These are phyloP conservation scores for Didymella keratinophila DNA, from an alignment of 2,329 filamentous ascomycete genomes.

Conservation along the genomic window DNA sequence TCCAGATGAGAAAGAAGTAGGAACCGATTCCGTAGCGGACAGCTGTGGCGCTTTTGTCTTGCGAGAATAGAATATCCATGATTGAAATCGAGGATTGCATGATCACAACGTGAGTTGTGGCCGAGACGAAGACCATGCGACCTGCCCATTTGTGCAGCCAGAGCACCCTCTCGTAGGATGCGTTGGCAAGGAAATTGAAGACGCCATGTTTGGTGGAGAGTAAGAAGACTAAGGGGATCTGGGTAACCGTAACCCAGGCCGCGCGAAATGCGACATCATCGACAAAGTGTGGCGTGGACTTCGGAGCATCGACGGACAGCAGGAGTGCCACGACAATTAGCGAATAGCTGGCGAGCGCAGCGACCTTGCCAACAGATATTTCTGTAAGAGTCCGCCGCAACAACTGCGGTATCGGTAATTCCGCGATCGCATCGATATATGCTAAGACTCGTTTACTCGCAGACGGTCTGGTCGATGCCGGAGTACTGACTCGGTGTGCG, in stretches of 20 bases:
- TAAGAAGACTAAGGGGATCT: constrained; percentile 39
- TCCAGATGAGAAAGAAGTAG: constrained; percentile 37
- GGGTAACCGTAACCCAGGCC: constrained; percentile 41
- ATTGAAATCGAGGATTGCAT: constrained; percentile 38
- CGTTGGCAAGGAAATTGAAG: constrained; percentile 27
- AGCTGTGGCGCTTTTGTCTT: constrained; percentile 28
- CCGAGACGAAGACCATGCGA: constrained; percentile 34
- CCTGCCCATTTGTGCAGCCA: constrained; percentile 39
- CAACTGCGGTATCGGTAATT: constrained; percentile 14
- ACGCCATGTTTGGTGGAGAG: constrained; percentile 38
- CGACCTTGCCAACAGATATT: constrained; percentile 19
- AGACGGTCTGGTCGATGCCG: neutral
- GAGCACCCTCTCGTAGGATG: constrained; percentile 37
- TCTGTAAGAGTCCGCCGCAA: neutral
- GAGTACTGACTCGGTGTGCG: neutral
- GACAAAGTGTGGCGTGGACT: constrained; percentile 31
- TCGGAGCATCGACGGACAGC: constrained; percentile 33
- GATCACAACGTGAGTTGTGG: constrained; percentile 36
- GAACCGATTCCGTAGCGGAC: constrained; percentile 37
- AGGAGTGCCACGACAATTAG: constrained; percentile 20
- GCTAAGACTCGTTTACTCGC: constrained; percentile 2
- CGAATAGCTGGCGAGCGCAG: constrained; percentile 19
- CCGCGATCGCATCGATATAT: constrained; percentile 16
- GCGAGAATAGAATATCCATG: constrained; percentile 30
- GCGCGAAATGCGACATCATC: constrained; percentile 44